Evolutionary conservation across 2,329 filamentous ascomycete genomes (phyloP).

Genomic region (Xylaria sp.): DNA sequence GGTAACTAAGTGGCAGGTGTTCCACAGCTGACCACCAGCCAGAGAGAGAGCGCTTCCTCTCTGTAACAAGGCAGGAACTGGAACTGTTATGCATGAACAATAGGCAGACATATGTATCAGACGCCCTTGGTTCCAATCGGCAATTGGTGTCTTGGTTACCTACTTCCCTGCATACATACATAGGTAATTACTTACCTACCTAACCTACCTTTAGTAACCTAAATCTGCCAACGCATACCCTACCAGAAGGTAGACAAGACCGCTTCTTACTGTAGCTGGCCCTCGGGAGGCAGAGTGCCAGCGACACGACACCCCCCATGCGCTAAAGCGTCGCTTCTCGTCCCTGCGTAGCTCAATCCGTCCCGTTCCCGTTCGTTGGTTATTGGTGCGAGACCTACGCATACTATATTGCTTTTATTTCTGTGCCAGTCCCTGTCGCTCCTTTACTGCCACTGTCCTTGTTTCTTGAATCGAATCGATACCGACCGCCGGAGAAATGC

Average conservation of each 20-base stretch:
- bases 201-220: neutral
- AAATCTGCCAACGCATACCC: too few relatives aligned
- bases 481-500: slow-evolving; percentile 30
- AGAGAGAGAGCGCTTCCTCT: neutral
- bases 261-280: neutral
- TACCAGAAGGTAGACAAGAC: neutral
- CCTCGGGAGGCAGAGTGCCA: slow-evolving; percentile 12
- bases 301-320: slow-evolving; percentile 23
- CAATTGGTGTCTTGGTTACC: neutral
- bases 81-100: slow-evolving; percentile 28
- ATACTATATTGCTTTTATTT: slow-evolving; percentile 3
- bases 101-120: slow-evolving; percentile 5
- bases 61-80: slow-evolving; percentile 10
- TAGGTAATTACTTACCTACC: neutral
- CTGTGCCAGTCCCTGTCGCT: slow-evolving; percentile 23
- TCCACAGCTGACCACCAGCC: slow-evolving; percentile 11
- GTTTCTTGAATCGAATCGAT: neutral
- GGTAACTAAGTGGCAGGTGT: slow-evolving; percentile 17
- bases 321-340: slow-evolving; percentile 34
- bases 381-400: neutral
- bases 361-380: neutral
- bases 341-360: slow-evolving; percentile 19
- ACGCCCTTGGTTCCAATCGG: slow-evolving; percentile 12
- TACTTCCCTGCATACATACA: too few relatives aligned
- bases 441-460: neutral